These are phyloP conservation scores for Daedalea quercina DNA, from an alignment of 768 basidiomycete species.

Conservation along the genomic window DNA sequence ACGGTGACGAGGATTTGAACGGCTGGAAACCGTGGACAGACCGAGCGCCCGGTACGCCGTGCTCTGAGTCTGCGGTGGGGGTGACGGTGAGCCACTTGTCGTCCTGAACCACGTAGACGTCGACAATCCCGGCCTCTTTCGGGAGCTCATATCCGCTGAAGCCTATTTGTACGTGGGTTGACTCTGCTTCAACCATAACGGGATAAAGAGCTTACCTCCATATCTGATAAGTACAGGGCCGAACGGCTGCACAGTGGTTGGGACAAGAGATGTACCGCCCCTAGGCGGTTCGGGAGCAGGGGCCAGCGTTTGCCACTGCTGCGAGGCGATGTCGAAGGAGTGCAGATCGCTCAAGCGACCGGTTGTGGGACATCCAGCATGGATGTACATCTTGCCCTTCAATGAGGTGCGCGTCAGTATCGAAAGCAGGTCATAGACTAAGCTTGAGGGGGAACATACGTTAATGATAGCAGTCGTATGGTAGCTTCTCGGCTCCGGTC, in stretches of 20 bases:
- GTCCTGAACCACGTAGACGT: slow-evolving; percentile 28
- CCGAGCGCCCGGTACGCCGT: slow-evolving; percentile 26
- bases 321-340: slow-evolving; percentile 23
- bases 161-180: slow-evolving; percentile 15
- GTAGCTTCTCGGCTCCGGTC: slow-evolving; percentile 29
- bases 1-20: slow-evolving; percentile 13
- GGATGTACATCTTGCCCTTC: slow-evolving; percentile 30
- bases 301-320: slow-evolving; percentile 27
- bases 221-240: slow-evolving; percentile 29
- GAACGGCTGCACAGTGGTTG: slow-evolving; percentile 13
- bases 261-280: slow-evolving; percentile 33
- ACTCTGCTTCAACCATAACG: neutral
- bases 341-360: slow-evolving; percentile 32
- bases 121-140: slow-evolving; percentile 17
- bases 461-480: slow-evolving; percentile 26
- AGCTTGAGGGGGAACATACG: slow-evolving; percentile 15
- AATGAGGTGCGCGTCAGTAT: neutral
- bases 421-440: too few species aligned
- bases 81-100: slow-evolving; percentile 16
- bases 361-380: slow-evolving; percentile 33
- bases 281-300: slow-evolving; percentile 32
- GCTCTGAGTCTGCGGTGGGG: slow-evolving; percentile 20
- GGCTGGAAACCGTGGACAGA: slow-evolving; percentile 30
- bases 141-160: slow-evolving; percentile 33
- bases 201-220: slow-evolving; percentile 22